A percentile compares a stretch with the other conserved stretches of the same genome.
Evolutionary conservation across 176 grass and related monocot genomes (phyloP).

Genomic region (Sorghum bicolor): DNA sequence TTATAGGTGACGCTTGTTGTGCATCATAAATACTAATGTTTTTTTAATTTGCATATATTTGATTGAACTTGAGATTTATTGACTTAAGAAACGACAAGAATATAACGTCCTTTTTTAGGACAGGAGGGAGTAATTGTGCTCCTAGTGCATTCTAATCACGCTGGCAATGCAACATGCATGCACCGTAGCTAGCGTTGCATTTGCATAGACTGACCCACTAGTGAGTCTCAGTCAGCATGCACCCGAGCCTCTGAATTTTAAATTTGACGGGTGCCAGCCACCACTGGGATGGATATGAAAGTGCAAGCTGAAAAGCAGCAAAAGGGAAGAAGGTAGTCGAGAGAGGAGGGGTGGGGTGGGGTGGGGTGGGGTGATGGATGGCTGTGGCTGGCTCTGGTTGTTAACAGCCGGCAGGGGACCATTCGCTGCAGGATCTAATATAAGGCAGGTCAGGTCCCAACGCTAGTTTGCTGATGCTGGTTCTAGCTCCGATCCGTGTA

Average conservation of each 20-base stretch:
- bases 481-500: neutral
- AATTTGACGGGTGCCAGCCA: neutral
- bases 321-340: neutral
- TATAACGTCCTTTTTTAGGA: no score
- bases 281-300: neutral
- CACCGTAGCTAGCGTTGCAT: neutral
- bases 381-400: neutral
- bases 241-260: slow-evolving; percentile 38
- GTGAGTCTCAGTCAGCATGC: neutral
- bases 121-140: neutral
- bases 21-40: no score
- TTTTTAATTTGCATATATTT: no score
- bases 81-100: no score
- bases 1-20: no score
- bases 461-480: neutral
- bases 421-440: slow-evolving; percentile 12
- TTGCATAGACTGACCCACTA: neutral
- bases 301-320: neutral
- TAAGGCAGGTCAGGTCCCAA: neutral
- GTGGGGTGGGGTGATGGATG: neutral
- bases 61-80: neutral
- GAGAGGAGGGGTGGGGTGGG: neutral
- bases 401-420: slow-evolving; percentile 17
- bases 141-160: slow-evolving; percentile 16
- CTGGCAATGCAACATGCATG: neutral